Evolutionary conservation across 805 yeast species (phyloP), one percentile per base, ranked within the genome.

Genomic region (Nakazawaea anatomiae): DNA sequence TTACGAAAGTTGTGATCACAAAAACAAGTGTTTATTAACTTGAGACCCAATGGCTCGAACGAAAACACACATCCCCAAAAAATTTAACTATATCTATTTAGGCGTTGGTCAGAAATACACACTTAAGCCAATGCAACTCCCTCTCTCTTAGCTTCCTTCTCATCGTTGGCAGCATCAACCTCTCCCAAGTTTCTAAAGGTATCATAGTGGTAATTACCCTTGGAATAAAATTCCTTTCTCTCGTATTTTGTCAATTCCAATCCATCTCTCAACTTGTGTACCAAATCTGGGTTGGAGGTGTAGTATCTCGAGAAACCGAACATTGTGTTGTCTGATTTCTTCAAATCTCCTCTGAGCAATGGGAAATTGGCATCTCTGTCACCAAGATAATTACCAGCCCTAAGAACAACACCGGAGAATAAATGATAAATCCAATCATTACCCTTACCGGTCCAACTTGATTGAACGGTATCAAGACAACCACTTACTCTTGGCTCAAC

Each of bases 381-480:
- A 12, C 46, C 49, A 10, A 48, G 51, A 35, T 57, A 60, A 44
- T 65, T 65, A 51, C 76, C 77, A 42, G 76, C 71, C 57, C 75
- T 63, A 36, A 77, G 53, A 25, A 76, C 54, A 39, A 60, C 58
- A 50, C 81, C 82, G 52, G 66, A 31, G 78, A 76, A 77, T 51
- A 75, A 65, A n/a, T 68, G 59, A 53, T 65, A 67, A 14, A 64
- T 64, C 53, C 71, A 74, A n/a, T 69, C 72, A 52, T 72, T 72
- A 25, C 62, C 29, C 28, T 46, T 50, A 36, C 28, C 39, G 8
- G 38, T 18, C 38, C 39, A 41, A 27, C 55, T 41, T 5, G 61
- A 58, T 9, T 30, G 18, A 25, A 14, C 40, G 5, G 48, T 14
- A 46, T 55, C 53, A 5, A 36, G 30, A 32, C 51, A 46, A 25